A percentile compares a stretch with the other conserved stretches of the same genome.
Evolutionary conservation across 2,329 filamentous ascomycete genomes (phyloP).

Genomic region (Colletotrichum tropicale): DNA sequence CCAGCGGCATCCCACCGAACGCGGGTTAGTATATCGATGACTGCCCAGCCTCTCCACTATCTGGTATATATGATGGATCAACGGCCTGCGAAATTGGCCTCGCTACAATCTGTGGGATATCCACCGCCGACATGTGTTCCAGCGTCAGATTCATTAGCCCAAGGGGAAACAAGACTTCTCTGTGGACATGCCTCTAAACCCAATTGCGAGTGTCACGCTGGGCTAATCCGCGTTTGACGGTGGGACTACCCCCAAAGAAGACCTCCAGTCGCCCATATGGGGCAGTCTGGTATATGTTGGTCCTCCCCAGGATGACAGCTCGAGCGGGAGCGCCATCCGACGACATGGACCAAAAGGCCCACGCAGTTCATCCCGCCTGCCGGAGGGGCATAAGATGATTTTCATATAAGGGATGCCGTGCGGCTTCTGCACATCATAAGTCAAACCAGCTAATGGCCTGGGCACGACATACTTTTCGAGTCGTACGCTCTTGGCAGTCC

Average conservation of each 20-base stretch:
- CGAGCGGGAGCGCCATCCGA: background rate
- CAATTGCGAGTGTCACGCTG: background rate
- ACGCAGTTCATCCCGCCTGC: background rate
- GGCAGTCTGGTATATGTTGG: background rate
- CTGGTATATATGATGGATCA: background rate
- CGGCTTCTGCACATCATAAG: slow-evolving; percentile 8
- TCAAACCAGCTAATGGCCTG: slow-evolving; percentile 15
- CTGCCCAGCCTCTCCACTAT: slow-evolving; percentile 12
- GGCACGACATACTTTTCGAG: background rate
- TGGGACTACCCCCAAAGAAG: background rate
- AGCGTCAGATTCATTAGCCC: background rate
- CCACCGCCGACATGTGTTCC: background rate
- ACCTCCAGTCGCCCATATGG: background rate
- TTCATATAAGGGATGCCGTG: background rate
- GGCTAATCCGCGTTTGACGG: background rate
- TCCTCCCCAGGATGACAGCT: background rate
- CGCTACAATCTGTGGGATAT: background rate
- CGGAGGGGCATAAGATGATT: background rate
- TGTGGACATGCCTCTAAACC: background rate
- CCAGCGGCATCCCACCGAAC: background rate
- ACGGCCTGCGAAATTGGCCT: background rate
- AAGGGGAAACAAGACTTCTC: background rate
- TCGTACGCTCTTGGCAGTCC: background rate
- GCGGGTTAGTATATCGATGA: background rate
- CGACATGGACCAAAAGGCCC: background rate